Evolutionary conservation across 2,329 filamentous ascomycete species (phyloP), one percentile per base, ranked within the genome.

Genomic region (Exophiala aquamarina): DNA sequence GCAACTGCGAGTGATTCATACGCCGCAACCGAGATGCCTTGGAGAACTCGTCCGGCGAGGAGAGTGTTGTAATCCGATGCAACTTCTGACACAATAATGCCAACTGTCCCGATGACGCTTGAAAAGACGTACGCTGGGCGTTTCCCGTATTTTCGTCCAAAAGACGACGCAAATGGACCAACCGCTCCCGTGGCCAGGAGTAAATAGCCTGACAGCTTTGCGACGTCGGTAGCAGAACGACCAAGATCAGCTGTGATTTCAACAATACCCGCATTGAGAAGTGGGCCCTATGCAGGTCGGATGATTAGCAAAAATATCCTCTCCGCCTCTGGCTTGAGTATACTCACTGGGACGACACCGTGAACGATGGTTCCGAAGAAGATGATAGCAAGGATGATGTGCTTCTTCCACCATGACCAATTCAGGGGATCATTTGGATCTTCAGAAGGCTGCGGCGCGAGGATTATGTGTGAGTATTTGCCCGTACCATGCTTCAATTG

Each of bases 91-190:
- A 69, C 66, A n/a, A 64, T 59, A 6, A 65, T 62, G 0, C 67
- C 71, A 11, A 60, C 61, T 1, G 68, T 43, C 4, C 65, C 66
- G 5, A 66, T 45, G 11, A 69, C 20, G 8, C 60, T 58, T 38
- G 66, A 72, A 15, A 56, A 42, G 50, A 72, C 68, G 13, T 72
- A 61, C 4, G 72, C 62, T 0, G 71, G 70, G 4, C 66, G 61
- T 20, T 70, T 68, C 2, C 71, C 71, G 48, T 70, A 71, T 49
- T 70, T 72, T 8, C 63, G 64, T 2, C 67, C 60, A 0, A 72
- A 49, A 8, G 61, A 34, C 5, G 32, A 34, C 6, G 17, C 32
- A 14, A 34, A 34, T n/a, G 17, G 13, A 34, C 32, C 32, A 7
- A 18, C 13, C 5, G 13, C 10, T 9, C 31, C 42, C 13, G 33